Conservation (phyloP, 441 rosid species). For the Populus trichocarpa region DNA sequence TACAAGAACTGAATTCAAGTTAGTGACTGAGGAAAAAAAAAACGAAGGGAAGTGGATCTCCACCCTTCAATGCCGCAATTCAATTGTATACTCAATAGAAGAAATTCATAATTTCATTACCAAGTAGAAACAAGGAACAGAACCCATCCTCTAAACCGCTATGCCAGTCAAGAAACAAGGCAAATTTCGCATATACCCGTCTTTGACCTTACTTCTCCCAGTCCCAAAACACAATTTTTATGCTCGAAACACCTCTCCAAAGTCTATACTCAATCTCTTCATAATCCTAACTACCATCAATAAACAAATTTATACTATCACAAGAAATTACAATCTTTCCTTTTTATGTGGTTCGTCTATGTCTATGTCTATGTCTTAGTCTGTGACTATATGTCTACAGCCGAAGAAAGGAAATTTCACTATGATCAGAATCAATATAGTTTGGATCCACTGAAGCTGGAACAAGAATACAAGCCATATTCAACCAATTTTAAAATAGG, state of each 20-base stretch:
- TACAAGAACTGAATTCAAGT: slow-evolving; percentile 12
- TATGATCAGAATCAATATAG: background rate
- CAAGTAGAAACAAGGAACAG: background rate
- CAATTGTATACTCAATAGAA: background rate
- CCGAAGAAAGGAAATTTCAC: background rate
- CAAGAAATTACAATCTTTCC: no score
- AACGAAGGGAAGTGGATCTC: background rate
- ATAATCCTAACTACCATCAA: no score
- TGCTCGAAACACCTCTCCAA: no score
- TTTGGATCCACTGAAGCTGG: no score
- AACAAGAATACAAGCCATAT: background rate
- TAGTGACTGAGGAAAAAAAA: background rate
- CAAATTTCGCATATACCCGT: no score
- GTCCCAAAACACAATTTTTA: no score
- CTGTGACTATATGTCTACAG: background rate
- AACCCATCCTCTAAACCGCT: background rate
- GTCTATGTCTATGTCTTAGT: no score
- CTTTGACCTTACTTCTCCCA: no score
- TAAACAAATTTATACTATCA: no score
- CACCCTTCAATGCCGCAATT: background rate
- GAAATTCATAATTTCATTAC: background rate
- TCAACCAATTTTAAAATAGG: background rate
- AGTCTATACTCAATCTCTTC: no score
- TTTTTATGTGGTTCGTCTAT: background rate
- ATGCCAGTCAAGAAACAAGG: background rate